Evolutionary conservation across 805 yeast species (phyloP).

Genomic region (Debaryomyces tyrocola): DNA sequence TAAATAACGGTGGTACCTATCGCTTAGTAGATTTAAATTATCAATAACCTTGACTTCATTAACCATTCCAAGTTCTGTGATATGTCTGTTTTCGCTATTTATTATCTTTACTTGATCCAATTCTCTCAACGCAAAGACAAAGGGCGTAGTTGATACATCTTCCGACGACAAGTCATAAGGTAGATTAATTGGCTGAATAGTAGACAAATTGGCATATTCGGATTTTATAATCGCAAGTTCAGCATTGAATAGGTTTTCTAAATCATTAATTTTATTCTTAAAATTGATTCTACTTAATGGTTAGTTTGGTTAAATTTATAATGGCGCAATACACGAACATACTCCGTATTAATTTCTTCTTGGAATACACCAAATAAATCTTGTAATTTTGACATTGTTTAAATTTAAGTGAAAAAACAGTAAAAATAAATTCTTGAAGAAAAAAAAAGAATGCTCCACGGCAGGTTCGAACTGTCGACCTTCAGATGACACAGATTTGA

Average conservation of each 20-base stretch:
- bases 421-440: background rate
- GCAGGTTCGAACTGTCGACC: constrained; percentile 51
- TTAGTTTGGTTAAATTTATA: background rate
- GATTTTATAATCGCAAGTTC: constrained; percentile 11
- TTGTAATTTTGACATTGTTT: background rate
- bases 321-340: background rate
- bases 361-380: constrained; percentile 5
- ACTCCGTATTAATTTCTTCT: constrained; percentile 7
- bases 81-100: background rate
- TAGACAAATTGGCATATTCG: constrained; percentile 9
- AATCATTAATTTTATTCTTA: constrained; percentile 8
- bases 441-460: constrained; percentile 37
- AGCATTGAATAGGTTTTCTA: constrained; percentile 12
- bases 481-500: constrained; percentile 34
- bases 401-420: background rate
- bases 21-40: constrained; percentile 3
- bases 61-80: background rate
- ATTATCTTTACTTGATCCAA: background rate
- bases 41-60: background rate
- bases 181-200: constrained; percentile 11
- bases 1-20: background rate
- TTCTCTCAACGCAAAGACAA: background rate
- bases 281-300: constrained; percentile 4
- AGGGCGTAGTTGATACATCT: background rate
- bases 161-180: background rate